These are phyloP conservation scores for Colletotrichum phormii DNA, from an alignment of 2,329 filamentous ascomycete species.

Conservation along the genomic window DNA sequence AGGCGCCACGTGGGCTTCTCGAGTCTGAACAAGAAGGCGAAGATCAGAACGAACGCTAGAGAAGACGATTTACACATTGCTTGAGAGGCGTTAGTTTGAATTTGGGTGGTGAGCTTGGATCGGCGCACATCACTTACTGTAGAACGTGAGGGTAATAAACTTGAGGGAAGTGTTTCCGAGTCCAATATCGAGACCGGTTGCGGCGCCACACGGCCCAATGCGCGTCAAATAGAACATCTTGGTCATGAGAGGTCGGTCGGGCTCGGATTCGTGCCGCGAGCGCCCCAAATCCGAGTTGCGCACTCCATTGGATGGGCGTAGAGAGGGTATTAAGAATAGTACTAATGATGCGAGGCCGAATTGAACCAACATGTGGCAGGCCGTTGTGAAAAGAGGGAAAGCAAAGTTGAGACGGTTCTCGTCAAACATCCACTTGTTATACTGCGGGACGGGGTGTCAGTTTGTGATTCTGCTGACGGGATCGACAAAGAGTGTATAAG, in stretches of 20 bases:
- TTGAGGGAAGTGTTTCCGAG: conserved; percentile 95
- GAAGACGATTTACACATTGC: conserved; percentile 99
- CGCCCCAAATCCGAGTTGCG: conserved; percentile 61
- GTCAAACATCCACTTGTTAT: conserved; percentile 99
- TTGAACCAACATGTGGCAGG: conserved; percentile 95
- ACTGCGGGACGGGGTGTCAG: conserved; percentile 64
- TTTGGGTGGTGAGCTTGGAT: neutral
- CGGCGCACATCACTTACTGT: conserved; percentile 69
- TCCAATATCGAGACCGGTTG: conserved; percentile 95
- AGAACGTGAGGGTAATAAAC: conserved; percentile 96
- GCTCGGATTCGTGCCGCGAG: conserved; percentile 64
- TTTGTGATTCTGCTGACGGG: neutral
- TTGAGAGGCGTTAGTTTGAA: conserved; percentile 47
- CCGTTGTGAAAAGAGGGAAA: conserved; percentile 95
- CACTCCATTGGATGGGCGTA: conserved; percentile 72
- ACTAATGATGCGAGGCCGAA: conserved; percentile 83
- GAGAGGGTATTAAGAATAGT: conserved; percentile 83
- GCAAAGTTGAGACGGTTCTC: conserved; percentile 87
- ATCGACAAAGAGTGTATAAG: conserved; percentile 5
- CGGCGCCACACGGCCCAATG: conserved; percentile 90
- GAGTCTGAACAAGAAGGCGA: conserved; percentile 93
- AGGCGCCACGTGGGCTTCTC: conserved; percentile 89
- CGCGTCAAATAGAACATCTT: conserved; percentile 92
- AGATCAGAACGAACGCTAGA: conserved; percentile 92
- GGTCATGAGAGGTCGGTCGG: conserved; percentile 77